These are phyloP conservation scores for Eimeria necatrix DNA, from an alignment of 169 alveolate genomes.

Conservation along the genomic window DNA sequence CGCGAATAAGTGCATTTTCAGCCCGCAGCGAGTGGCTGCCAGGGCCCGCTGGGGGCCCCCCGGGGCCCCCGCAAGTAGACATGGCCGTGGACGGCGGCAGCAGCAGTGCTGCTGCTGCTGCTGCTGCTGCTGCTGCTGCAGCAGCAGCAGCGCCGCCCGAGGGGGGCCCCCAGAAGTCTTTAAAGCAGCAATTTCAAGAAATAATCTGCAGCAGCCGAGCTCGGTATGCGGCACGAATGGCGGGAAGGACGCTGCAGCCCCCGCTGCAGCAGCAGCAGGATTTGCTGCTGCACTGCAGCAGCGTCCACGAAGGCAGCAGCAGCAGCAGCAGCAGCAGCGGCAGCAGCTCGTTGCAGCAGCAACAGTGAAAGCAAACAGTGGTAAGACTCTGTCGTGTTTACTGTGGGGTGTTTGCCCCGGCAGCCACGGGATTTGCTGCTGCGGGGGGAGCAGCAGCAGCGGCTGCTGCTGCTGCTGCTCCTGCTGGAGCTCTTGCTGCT, in stretches of 20 bases:
- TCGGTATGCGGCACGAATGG: neutral
- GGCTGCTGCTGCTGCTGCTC: neutral
- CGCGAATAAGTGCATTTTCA: neutral
- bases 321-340: slow-evolving; percentile 35
- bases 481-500: neutral
- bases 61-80: neutral
- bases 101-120: neutral
- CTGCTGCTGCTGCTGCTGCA: no score
- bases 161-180: neutral
- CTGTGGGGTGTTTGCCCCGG: no score
- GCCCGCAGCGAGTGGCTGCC: slow-evolving; percentile 1
- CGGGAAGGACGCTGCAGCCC: no score
- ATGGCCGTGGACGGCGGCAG: neutral
- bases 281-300: neutral
- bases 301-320: neutral
- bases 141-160: neutral
- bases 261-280: no score
- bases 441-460: slow-evolving; percentile 22
- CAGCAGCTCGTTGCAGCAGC: neutral
- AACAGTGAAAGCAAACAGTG: no score
- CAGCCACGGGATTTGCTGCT: no score
- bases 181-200: neutral
- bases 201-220: neutral
- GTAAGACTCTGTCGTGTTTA: no score
- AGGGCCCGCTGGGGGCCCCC: neutral